These are phyloP conservation scores for Mycosarcoma mackinlayi DNA, from an alignment of 1,284 basidiomycete genomes.

Conservation along the genomic window DNA sequence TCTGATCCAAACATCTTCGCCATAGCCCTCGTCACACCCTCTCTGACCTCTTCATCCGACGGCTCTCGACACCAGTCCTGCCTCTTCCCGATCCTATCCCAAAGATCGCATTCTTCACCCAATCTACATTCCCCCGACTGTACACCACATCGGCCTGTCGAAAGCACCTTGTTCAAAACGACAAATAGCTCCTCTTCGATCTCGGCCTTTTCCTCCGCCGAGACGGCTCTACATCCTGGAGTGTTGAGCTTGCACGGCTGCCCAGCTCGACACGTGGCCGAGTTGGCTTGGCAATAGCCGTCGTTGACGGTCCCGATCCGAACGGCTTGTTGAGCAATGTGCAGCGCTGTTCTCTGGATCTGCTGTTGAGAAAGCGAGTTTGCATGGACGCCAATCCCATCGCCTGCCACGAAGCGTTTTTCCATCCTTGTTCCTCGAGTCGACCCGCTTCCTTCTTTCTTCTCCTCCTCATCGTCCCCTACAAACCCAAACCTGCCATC, in stretches of 20 bases:
- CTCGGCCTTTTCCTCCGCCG: not conserved
- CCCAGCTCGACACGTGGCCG: not conserved
- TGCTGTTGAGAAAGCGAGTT: not conserved
- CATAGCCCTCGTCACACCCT: not conserved
- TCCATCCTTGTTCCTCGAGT: not conserved
- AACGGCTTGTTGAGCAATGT: not conserved
- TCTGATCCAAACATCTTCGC: not conserved
- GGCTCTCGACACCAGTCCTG: not conserved
- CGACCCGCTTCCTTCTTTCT: too few relatives aligned
- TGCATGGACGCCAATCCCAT: not conserved
- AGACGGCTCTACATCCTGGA: not conserved
- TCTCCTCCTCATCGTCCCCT: not conserved
- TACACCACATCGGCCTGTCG: not conserved
- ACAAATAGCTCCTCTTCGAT: not conserved
- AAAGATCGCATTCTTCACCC: not conserved
- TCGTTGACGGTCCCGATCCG: not conserved
- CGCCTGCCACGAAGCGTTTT: not conserved
- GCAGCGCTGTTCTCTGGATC: not conserved
- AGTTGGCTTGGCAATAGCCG: not conserved
- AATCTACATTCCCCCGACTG: not conserved
- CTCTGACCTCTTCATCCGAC: not conserved
- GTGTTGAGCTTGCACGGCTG: slow-evolving; percentile 1
- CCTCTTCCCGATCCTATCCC: not conserved
- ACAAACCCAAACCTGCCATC: slow-evolving; percentile 15
- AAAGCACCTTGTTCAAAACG: not conserved